These are phyloP conservation scores for Immersiella caudata DNA, from an alignment of 495 filamentous ascomycete species.

Conservation along the genomic window DNA sequence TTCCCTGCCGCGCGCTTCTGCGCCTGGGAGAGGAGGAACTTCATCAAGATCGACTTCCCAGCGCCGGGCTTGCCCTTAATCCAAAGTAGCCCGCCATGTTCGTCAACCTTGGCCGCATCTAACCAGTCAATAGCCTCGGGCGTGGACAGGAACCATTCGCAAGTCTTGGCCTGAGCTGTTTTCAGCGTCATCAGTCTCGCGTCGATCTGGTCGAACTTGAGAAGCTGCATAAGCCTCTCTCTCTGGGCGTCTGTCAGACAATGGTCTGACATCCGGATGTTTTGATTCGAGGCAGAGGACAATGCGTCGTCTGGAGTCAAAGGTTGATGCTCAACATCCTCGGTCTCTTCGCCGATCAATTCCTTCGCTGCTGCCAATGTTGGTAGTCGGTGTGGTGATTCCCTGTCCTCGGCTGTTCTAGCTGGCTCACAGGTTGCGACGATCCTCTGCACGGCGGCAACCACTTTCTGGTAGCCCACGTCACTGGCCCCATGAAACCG, in stretches of 20 bases:
- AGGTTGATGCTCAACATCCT: too few relatives aligned
- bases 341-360: too few relatives aligned
- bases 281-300: not conserved
- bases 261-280: not conserved
- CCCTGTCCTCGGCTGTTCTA: too few relatives aligned
- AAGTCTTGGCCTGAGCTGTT: not conserved
- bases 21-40: constrained; percentile 1
- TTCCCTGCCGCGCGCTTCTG: not conserved
- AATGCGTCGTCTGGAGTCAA: not conserved
- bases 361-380: too few relatives aligned
- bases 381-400: too few relatives aligned
- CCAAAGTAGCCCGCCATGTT: constrained; percentile 7
- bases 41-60: constrained; percentile 19
- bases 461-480: constrained; percentile 7
- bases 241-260: not conserved
- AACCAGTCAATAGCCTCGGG: not conserved
- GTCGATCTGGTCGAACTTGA: constrained; percentile 8
- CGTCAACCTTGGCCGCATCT: not conserved
- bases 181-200: constrained; percentile 5
- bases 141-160: constrained; percentile 1
- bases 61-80: constrained; percentile 14
- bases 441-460: constrained; percentile 4
- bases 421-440: too few relatives aligned
- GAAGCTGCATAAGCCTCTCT: not conserved
- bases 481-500: constrained; percentile 3